Base-by-base conservation (phyloP, 345 rosid species). In the Acer campestre region DNA sequence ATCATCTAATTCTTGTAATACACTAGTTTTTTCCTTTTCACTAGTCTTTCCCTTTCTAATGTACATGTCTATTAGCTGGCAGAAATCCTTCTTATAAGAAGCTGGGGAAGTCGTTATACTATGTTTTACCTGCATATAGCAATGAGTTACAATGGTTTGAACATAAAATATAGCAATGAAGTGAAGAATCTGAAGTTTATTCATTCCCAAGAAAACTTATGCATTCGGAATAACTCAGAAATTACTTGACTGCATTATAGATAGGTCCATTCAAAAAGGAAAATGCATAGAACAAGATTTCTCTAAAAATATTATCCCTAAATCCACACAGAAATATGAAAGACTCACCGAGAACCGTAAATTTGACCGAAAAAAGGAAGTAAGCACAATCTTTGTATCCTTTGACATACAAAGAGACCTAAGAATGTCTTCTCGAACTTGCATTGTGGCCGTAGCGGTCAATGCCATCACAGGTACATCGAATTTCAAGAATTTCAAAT, bases 361-460 rank as follows among this genome's bases (percentile, higher is more conserved):
- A 85, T 91, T 94, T 80, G 97, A 82, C 73, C 97, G 89, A 82
- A 91, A 93, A 71, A 93, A 93, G 68, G 98, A 90, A 77, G 98
- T 91, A 46, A 90, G 86, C 76, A 94, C 97, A 71, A 84, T 81
- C 81, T 90, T 91, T 81, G 93, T 90, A 75, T 88, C 87, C 82
- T 84, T 89, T 67, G 94, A 85, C 92, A 93, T 82, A 83, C 80
- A 75, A 75, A 94, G 86, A 17, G 95, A 90, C 73, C 86, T 79
- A 77, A 90, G 82, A 79, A 94, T 89, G 83, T 93, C 98, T 84
- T 88, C 89, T 64, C 80, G 92, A 77, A 93, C 98, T 65, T 71
- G 89, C 84, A 71, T 53, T 29, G 97, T 93, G 77, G 98, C 98
- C 18, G 98, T 94, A 73, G 98, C 98, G 68, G 98, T 94, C 90